Percentiles rank a stretch among this genome's conserved stretches.
These are phyloP conservation scores for Angomonas desouzai DNA, from an alignment of 208 protist species.

Conservation along the genomic window DNA sequence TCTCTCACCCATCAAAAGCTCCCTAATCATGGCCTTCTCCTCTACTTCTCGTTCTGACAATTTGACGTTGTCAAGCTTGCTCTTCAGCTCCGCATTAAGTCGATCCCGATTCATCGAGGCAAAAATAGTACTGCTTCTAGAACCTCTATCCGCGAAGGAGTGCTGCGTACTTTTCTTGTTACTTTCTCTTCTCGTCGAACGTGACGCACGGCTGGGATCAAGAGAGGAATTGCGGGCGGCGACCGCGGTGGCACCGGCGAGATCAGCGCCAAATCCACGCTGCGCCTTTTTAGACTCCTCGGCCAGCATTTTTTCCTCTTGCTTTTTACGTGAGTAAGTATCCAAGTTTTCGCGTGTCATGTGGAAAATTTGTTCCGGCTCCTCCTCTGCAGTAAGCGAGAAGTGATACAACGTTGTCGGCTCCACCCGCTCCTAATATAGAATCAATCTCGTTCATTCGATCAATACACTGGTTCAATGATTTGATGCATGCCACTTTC, in stretches of 20 bases:
- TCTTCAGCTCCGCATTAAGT: constrained; percentile 74
- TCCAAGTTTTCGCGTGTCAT: constrained; percentile 63
- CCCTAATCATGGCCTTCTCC: constrained; percentile 59
- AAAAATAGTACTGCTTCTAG: constrained; percentile 43
- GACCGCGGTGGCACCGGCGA: constrained; percentile 33
- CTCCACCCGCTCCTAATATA: constrained; percentile 46
- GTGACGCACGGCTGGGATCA: background rate
- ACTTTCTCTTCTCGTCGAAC: constrained; percentile 11
- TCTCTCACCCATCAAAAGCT: constrained; percentile 64
- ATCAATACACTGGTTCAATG: constrained; percentile 57
- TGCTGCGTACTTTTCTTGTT: constrained; percentile 14
- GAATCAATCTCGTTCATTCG: constrained; percentile 81
- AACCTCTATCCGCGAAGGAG: constrained; percentile 26
- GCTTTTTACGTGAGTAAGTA: constrained; percentile 43
- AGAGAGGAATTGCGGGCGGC: background rate
- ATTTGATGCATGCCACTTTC: constrained; percentile 69
- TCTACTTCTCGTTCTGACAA: constrained; percentile 79
- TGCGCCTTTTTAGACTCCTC: constrained; percentile 81
- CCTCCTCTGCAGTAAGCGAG: constrained; percentile 41
- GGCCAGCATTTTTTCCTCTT: constrained; percentile 37
- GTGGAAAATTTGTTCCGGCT: constrained; percentile 64
- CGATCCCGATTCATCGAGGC: constrained; percentile 61
- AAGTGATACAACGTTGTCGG: constrained; percentile 18
- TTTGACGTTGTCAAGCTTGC: constrained; percentile 81
- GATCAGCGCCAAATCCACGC: constrained; percentile 83